Percentiles rank a stretch among this genome's conserved stretches.
Conservation (phyloP, 2,329 filamentous ascomycete species). For the Bipolaris sorokiniana region DNA sequence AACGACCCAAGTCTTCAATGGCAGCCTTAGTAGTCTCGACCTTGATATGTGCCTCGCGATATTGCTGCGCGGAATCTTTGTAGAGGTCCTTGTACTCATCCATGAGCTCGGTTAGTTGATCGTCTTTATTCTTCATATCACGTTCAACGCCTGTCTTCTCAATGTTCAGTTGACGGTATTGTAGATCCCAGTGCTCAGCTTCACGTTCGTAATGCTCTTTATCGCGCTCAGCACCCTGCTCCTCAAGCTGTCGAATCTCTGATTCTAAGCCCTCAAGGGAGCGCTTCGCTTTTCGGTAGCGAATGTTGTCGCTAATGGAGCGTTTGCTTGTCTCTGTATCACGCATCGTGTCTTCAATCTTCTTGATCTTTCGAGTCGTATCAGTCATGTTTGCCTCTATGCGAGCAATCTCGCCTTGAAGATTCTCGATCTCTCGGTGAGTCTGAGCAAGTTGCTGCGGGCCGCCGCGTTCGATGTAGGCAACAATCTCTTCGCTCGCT, state of each 20-base stretch:
- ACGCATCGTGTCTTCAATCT: conserved; percentile 75
- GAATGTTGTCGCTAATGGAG: conserved; percentile 86
- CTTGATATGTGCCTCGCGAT: conserved; percentile 85
- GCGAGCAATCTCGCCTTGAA: conserved; percentile 69
- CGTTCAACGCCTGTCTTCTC: conserved; percentile 77
- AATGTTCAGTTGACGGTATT: conserved; percentile 72
- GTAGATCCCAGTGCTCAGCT: conserved; percentile 69
- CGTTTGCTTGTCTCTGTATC: conserved; percentile 84
- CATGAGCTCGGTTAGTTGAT: conserved; percentile 74
- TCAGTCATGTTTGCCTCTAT: conserved; percentile 72
- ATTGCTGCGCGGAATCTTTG: conserved; percentile 78
- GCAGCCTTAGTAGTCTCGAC: conserved; percentile 92
- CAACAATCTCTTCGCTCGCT: conserved; percentile 77
- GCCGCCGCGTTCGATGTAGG: conserved; percentile 79
- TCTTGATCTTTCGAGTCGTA: conserved; percentile 74
- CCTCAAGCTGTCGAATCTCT: conserved; percentile 77
- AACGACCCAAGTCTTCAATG: conserved; percentile 86
- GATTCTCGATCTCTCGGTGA: conserved; percentile 68
- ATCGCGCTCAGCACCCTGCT: conserved; percentile 81
- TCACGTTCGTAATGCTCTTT: conserved; percentile 75
- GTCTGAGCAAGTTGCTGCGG: conserved; percentile 72
- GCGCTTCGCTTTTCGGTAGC: conserved; percentile 76
- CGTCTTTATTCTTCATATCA: conserved; percentile 81
- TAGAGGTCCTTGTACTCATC: conserved; percentile 86
- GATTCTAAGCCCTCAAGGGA: conserved; percentile 69